phyloP scores from a whole-genome alignment of 129 eudicot species.

The Artemisia tridentata region DNA sequence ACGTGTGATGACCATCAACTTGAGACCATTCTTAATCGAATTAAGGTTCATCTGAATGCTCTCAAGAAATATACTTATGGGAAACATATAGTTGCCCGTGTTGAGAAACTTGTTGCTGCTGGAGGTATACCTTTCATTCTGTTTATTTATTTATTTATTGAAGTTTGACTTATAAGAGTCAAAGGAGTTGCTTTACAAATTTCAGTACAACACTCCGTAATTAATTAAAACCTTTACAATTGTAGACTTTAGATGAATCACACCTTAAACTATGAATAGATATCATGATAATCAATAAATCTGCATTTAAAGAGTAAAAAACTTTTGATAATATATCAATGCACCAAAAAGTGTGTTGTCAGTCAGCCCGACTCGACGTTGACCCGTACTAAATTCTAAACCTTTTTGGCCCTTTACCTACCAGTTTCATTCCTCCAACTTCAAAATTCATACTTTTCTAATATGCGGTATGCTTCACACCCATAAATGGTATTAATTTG shows the following conservation, averaged over 20 bases:
- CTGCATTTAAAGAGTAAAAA: background rate
- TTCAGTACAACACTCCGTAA: background rate
- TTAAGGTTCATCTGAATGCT: constrained; percentile 88
- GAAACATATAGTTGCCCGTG: constrained; percentile 97
- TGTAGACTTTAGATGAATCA: background rate
- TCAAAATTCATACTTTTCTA: too few relatives aligned
- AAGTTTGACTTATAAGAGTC: constrained; percentile 10
- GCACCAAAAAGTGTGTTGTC: too few relatives aligned
- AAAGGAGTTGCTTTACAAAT: background rate
- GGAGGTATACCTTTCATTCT: constrained; percentile 57
- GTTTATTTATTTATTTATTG: background rate
- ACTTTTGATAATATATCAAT: background rate
- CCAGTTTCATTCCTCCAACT: too few relatives aligned
- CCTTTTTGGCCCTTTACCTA: too few relatives aligned
- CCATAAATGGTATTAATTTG: too few relatives aligned
- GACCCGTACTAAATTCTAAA: too few relatives aligned
- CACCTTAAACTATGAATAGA: background rate
- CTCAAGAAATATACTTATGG: constrained; percentile 96
- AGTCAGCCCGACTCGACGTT: too few relatives aligned
- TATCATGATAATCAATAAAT: background rate
- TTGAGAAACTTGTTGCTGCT: constrained; percentile 96
- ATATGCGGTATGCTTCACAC: too few relatives aligned
- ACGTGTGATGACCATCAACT: constrained; percentile 93
- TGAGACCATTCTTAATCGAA: constrained; percentile 76
- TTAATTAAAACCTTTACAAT: background rate